Conservation (phyloP, 2,329 filamentous ascomycete genomes). For the Massarina eburnea region DNA sequence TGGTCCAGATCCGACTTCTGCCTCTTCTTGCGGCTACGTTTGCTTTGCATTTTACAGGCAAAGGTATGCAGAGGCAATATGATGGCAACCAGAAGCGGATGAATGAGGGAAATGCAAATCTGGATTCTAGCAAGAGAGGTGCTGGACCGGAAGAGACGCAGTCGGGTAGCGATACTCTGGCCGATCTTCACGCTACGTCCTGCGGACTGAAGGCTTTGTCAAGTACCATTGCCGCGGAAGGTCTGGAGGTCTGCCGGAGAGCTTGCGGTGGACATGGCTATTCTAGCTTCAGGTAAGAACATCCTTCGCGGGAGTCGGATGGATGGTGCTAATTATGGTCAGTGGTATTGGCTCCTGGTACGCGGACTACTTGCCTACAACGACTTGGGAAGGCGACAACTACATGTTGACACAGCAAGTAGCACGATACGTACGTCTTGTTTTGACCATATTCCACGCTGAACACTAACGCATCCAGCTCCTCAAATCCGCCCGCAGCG, state of each 20-base stretch:
- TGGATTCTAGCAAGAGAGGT: conserved; percentile 47
- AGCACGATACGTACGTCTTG: conserved; percentile 61
- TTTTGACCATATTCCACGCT: conserved; percentile 3
- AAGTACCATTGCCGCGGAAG: conserved; percentile 72
- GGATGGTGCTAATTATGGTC: conserved; percentile 8
- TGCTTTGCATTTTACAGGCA: conserved; percentile 77
- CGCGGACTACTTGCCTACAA: conserved; percentile 71
- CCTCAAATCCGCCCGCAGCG: conserved; percentile 72
- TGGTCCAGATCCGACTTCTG: conserved; percentile 74
- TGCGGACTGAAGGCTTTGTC: conserved; percentile 75
- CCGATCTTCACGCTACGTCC: conserved; percentile 75
- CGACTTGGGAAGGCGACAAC: conserved; percentile 77
- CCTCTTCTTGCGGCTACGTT: conserved; percentile 74
- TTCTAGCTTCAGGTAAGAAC: conserved; percentile 59
- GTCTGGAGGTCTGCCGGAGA: conserved; percentile 72
- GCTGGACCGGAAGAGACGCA: conserved; percentile 69
- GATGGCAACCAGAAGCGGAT: conserved; percentile 71
- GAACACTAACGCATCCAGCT: conserved; percentile 46
- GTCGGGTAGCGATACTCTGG: conserved; percentile 67
- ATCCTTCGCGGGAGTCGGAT: neutral
- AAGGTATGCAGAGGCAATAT: conserved; percentile 74
- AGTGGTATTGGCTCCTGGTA: conserved; percentile 75
- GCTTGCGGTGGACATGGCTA: conserved; percentile 80
- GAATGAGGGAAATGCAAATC: conserved; percentile 47
- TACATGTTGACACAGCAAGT: conserved; percentile 84